phyloP scores from a whole-genome alignment of 345 rosid genomes.

The Salix arbutifolia region DNA sequence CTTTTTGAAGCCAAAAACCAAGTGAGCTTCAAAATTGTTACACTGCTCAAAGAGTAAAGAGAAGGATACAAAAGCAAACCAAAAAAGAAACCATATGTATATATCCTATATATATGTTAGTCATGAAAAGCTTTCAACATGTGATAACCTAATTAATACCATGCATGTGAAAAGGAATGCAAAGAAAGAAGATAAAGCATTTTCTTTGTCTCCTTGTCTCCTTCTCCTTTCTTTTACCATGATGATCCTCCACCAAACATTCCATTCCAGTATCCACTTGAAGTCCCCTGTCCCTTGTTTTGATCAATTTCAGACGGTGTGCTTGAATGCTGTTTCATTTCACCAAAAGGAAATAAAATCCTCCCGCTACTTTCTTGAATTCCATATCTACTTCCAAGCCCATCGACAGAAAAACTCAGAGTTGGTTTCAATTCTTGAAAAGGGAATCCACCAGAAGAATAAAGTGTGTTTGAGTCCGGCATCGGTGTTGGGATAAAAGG shows the following conservation, averaged over 20 bases:
- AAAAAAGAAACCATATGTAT: conserved; percentile 1
- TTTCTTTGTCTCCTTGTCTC: background rate
- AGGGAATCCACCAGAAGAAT: conserved; percentile 35
- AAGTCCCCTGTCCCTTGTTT: conserved; percentile 37
- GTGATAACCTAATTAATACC: background rate
- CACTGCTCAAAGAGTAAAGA: conserved; percentile 10
- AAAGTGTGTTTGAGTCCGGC: conserved; percentile 32
- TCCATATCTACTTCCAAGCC: conserved; percentile 33
- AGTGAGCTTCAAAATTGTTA: conserved; percentile 13
- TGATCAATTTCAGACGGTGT: conserved; percentile 31
- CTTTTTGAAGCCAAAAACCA: conserved; percentile 20
- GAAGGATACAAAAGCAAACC: background rate
- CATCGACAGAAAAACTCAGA: conserved; percentile 44
- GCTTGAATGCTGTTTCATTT: conserved; percentile 30
- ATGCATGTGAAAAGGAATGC: background rate
- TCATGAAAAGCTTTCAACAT: conserved; percentile 13
- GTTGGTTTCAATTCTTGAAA: conserved; percentile 46
- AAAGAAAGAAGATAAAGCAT: background rate
- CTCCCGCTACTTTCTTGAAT: conserved; percentile 40
- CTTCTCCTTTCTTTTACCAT: conserved; percentile 14
- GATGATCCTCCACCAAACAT: conserved; percentile 32
- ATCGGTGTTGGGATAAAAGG: conserved; percentile 34
- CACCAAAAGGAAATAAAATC: conserved; percentile 44
- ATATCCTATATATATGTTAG: conserved; percentile 14
- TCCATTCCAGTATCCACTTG: conserved; percentile 26